A percentile compares a stretch with the other conserved stretches of the same genome.
Conservation (phyloP, 1,139 yeast species). For the Protomyces arabidopsidicola region DNA sequence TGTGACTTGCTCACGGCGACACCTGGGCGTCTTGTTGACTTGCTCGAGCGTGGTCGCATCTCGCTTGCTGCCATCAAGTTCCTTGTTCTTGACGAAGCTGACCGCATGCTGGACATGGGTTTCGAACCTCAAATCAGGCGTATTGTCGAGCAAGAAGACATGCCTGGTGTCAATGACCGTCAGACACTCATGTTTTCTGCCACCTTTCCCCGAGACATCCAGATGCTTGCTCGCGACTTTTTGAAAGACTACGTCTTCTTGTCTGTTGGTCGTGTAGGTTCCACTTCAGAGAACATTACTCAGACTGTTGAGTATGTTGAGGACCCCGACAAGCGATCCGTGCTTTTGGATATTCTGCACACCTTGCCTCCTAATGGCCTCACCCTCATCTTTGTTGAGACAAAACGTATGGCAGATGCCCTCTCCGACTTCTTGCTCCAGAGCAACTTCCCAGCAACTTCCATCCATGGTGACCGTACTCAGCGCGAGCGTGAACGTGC, state of each 20-base stretch:
- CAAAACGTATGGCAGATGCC: slow-evolving; percentile 97
- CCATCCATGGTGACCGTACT: slow-evolving; percentile 98
- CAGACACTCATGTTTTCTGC: slow-evolving; percentile 98
- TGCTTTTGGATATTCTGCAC: slow-evolving; percentile 80
- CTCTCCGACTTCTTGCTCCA: slow-evolving; percentile 85
- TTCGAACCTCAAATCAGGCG: slow-evolving; percentile 99
- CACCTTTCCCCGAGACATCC: slow-evolving; percentile 97
- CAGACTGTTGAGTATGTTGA: slow-evolving; percentile 91
- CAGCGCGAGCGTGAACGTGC: slow-evolving; percentile 98
- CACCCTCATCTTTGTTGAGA: slow-evolving; percentile 92
- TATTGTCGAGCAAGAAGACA: slow-evolving; percentile 94
- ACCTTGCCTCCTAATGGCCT: slow-evolving; percentile 68
- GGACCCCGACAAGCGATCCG: slow-evolving; percentile 90
- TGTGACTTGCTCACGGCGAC: slow-evolving; percentile 96
- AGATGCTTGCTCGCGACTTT: slow-evolving; percentile 94
- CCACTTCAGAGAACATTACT: slow-evolving; percentile 94
- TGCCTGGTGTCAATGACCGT: slow-evolving; percentile 87
- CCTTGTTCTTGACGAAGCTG: slow-evolving; percentile 96
- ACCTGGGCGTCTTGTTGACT: slow-evolving; percentile 97
- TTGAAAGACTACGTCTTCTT: slow-evolving; percentile 90
- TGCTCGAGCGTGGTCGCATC: slow-evolving; percentile 89
- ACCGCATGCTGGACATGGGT: slow-evolving; percentile 99
- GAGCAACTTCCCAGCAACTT: slow-evolving; percentile 92
- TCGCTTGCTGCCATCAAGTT: slow-evolving; percentile 86
- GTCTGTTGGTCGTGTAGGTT: slow-evolving; percentile 97